These are phyloP conservation scores for Candida manassasensis DNA, from an alignment of 805 yeast species.

Conservation along the genomic window DNA sequence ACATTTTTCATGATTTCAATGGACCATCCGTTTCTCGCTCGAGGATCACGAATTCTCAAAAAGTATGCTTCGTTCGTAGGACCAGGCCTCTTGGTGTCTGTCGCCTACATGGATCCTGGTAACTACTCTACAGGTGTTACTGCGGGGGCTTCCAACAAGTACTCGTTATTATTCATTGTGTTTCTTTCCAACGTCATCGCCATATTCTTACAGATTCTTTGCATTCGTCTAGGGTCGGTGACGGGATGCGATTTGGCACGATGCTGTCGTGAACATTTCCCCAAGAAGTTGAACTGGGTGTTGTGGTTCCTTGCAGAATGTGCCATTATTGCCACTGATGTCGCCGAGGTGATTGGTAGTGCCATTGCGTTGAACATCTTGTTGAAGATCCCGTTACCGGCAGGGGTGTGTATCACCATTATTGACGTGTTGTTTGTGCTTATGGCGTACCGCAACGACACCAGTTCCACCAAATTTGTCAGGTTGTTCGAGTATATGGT, in stretches of 20 bases:
- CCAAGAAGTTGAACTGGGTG: slow-evolving; percentile 32
- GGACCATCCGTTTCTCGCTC: too few relatives aligned
- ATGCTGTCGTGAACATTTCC: slow-evolving; percentile 38
- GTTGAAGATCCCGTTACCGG: slow-evolving; percentile 42
- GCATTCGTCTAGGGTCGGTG: slow-evolving; percentile 45
- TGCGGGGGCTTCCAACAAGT: slow-evolving; percentile 44
- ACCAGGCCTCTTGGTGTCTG: slow-evolving; percentile 46
- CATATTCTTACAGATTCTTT: slow-evolving; percentile 40
- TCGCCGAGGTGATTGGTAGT: slow-evolving; percentile 53
- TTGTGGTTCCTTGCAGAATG: slow-evolving; percentile 43
- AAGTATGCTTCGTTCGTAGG: slow-evolving; percentile 42
- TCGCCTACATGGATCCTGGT: slow-evolving; percentile 53
- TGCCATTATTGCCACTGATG: slow-evolving; percentile 48
- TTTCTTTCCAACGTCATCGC: slow-evolving; percentile 43
- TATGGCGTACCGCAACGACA: slow-evolving; percentile 43
- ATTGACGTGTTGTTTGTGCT: slow-evolving; percentile 43
- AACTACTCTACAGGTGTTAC: slow-evolving; percentile 46
- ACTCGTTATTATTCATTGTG: slow-evolving; percentile 39
- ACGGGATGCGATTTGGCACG: slow-evolving; percentile 46
- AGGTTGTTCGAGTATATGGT: slow-evolving; percentile 39
- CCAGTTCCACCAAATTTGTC: slow-evolving; percentile 31
- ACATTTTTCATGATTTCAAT: too few relatives aligned
- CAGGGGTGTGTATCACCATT: slow-evolving; percentile 43
- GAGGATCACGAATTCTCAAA: too few relatives aligned
- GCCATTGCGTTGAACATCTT: slow-evolving; percentile 47